phyloP scores from a whole-genome alignment of 495 filamentous ascomycete species.

The Hyaloscypha variabilis region DNA sequence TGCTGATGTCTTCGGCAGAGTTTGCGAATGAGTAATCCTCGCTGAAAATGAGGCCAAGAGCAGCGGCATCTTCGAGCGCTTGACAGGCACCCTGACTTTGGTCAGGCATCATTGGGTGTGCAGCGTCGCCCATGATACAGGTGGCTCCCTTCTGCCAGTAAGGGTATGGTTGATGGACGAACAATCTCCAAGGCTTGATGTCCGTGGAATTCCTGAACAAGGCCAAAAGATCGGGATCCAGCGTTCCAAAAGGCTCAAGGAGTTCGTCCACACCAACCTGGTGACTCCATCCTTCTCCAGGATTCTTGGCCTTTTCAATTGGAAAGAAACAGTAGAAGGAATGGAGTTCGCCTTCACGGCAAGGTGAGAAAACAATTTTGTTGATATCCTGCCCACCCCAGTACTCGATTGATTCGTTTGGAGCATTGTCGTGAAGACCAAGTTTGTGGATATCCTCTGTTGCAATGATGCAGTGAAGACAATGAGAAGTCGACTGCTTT shows the following conservation, averaged over 20 bases:
- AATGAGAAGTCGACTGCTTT: constrained; percentile 46
- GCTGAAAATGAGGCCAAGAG: constrained; percentile 48
- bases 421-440: constrained; percentile 23
- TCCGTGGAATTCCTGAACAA: constrained; percentile 32
- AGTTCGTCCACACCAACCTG: constrained; percentile 11
- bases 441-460: constrained; percentile 32
- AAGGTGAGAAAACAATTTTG: constrained; percentile 35
- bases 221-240: constrained; percentile 28
- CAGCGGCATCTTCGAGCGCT: constrained; percentile 50
- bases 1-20: constrained; percentile 43
- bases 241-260: constrained; percentile 22
- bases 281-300: constrained; percentile 28
- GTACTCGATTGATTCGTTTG: constrained; percentile 33
- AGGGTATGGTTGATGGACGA: constrained; percentile 45
- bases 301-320: constrained; percentile 20
- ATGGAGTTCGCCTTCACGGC: constrained; percentile 29
- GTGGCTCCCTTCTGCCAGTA: constrained; percentile 44
- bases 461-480: constrained; percentile 47
- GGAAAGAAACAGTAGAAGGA: constrained; percentile 40
- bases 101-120: constrained; percentile 71
- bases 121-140: constrained; percentile 68
- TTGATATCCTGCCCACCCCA: constrained; percentile 35
- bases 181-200: constrained; percentile 45
- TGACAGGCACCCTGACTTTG: constrained; percentile 35
- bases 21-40: constrained; percentile 32